Evolutionary conservation across 495 filamentous ascomycete genomes (phyloP).

Genomic region (Thermochaetoides thermophila): DNA sequence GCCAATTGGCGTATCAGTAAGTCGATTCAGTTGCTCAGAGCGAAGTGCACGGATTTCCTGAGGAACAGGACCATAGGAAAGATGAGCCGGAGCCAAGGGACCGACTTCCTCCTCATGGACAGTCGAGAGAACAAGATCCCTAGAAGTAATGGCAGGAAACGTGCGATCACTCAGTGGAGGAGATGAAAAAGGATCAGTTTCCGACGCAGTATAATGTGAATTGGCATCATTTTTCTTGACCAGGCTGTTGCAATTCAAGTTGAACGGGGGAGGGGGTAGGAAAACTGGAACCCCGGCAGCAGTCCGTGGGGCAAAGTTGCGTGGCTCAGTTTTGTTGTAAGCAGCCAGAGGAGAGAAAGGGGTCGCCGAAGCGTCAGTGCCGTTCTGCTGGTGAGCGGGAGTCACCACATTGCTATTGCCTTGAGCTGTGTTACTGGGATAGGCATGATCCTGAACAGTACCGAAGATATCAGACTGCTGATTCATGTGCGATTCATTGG

Average conservation of each 20-base stretch:
- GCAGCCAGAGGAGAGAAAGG: not conserved
- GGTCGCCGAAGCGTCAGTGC: not conserved
- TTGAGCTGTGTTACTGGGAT: no score
- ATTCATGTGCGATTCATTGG: not conserved
- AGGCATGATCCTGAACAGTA: not conserved
- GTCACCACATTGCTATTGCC: no score
- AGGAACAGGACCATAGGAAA: not conserved
- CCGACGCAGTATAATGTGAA: not conserved
- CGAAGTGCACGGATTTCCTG: conserved; percentile 8
- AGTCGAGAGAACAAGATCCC: not conserved
- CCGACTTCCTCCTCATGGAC: conserved; percentile 1
- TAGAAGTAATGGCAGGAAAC: not conserved
- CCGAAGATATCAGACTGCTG: not conserved
- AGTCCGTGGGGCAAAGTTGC: conserved; percentile 11
- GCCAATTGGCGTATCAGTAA: conserved; percentile 11
- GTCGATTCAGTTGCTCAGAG: conserved; percentile 16
- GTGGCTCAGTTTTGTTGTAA: conserved; percentile 15
- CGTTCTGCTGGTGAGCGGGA: no score
- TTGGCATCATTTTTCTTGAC: not conserved
- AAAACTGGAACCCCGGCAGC: not conserved
- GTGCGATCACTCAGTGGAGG: not conserved
- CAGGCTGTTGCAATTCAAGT: not conserved
- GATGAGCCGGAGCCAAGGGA: no score
- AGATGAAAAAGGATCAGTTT: conserved; percentile 4
- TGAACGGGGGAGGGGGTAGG: conserved; percentile 8